Evolutionary conservation across 1,284 basidiomycete genomes (phyloP), one percentile per base, ranked within the genome.

Genomic region (Pseudozyma hubeiensis): DNA sequence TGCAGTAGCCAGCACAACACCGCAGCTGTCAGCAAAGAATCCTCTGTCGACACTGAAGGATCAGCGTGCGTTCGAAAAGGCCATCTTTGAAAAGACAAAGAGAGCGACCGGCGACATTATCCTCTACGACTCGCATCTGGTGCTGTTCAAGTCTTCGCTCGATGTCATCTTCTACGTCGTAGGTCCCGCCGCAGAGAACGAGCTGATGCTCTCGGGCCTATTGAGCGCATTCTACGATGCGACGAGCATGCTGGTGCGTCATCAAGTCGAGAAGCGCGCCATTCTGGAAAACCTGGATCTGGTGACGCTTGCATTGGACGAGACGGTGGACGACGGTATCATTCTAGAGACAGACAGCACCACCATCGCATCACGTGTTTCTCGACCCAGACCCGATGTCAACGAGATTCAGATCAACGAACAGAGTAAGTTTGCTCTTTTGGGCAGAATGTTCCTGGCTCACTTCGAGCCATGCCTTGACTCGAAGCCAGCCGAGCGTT

Each of bases 391-490:
- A 79, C 91, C 95, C 17, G 97, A 99, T 85, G 91, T 85, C n/a
- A 92, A 92, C 43, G 95, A 98, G 81, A 97, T 99, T 75, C 92
- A 97, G 71, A 97, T 99, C 88, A 99, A 98, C 88, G 97, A 99
- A 86, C 94, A 98, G 86, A 83, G 83, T 84, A 69, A 69, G 83
- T 76, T 14, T 31, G 4, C 4, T 44, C 39, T 24, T 24, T 24
- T 24, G 24, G 24, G 24, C 24, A 24, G 24, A 24, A 24, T 24
- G 24, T 24, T 24, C 24, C 24, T 24, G 24, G 24, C 24, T 24
- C 24, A 24, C 24, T 24, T 24, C 24, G 24, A 24, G 24, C 24
- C 16, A 33, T 13, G 24, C 34, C 37, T 17, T 17, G 49, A 16
- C 9, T 7, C 19, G 14, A 8, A 14, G 24, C 11, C 17, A 24